These are phyloP conservation scores for Colletotrichum sojae DNA, from an alignment of 2,329 filamentous ascomycete species.

Conservation along the genomic window DNA sequence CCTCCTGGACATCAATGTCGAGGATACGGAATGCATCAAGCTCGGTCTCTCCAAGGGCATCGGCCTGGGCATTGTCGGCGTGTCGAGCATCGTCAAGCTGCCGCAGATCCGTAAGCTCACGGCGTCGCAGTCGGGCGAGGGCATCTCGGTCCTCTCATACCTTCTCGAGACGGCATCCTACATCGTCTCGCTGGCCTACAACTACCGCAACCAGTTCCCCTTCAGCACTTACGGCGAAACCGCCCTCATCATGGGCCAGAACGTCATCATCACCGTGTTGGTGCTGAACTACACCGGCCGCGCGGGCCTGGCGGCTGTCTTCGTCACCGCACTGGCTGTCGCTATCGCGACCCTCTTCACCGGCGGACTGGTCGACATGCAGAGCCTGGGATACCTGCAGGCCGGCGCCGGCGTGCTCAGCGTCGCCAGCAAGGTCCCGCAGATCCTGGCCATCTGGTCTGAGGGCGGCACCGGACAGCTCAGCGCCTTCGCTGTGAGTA, in stretches of 20 bases:
- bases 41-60: slow-evolving; percentile 93
- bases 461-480: slow-evolving; percentile 94
- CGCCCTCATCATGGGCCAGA: slow-evolving; percentile 91
- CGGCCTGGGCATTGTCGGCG: slow-evolving; percentile 92
- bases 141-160: slow-evolving; percentile 91
- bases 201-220: slow-evolving; percentile 89
- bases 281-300: slow-evolving; percentile 87
- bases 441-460: slow-evolving; percentile 88
- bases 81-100: slow-evolving; percentile 93
- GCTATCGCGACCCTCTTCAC: slow-evolving; percentile 80
- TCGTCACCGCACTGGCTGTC: slow-evolving; percentile 82
- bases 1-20: slow-evolving; percentile 86
- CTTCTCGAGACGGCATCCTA: slow-evolving; percentile 91
- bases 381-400: slow-evolving; percentile 81
- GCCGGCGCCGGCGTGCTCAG: slow-evolving; percentile 86
- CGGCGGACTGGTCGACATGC: slow-evolving; percentile 74
- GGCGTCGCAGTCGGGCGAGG: slow-evolving; percentile 82
- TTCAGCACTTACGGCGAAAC: slow-evolving; percentile 98
- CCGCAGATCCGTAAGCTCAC: slow-evolving; percentile 96
- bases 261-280: slow-evolving; percentile 88
- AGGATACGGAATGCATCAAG: slow-evolving; percentile 84
- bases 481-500: slow-evolving; percentile 92
- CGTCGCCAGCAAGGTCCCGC: slow-evolving; percentile 92
- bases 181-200: slow-evolving; percentile 93
- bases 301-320: slow-evolving; percentile 77